Base-by-base conservation (phyloP, 2,329 filamentous ascomycete species). In the Mariannaea elegans region DNA sequence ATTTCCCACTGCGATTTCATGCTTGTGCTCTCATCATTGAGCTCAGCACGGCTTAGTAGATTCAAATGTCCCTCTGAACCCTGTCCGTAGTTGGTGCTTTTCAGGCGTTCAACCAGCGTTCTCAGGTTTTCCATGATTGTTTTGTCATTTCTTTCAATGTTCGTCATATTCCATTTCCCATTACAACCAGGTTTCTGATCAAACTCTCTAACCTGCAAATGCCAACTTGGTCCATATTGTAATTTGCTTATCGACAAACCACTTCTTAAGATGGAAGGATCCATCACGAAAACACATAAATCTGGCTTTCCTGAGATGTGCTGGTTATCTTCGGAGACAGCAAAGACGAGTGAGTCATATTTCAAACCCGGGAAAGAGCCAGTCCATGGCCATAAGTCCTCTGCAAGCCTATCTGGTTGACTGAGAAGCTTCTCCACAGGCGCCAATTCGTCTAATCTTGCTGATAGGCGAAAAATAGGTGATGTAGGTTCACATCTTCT, bases 401-500 rank as follows among this genome's bases (percentile, higher is more conserved):
- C 49, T 9, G 38, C 44, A 3, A 53, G 14, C 18, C 13, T 13
- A 16, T 53, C 39, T 13, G 41, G 38, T 8, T 9, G 24, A 2
- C n/a, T n/a, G n/a, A n/a, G n/a, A n/a, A 51, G 36, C 5, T 32
- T 16, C 19, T 51, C 27, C 14, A 31, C n/a, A 3, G 48, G 48
- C n/a, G 48, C 48, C 24, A 51, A 12, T 18, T 53, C 49, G 14
- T 53, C 49, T 3, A 53, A 16, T 6, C 4, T 34, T 10, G 49
- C 31, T 8, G 38, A 45, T 7, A 45, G 19, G 8, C 49, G 38
- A n/a, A 53, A 53, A 16, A 53, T 53, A 7, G 38, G 39, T 8
- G 39, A 53, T 8, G 38, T 53, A 3, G 49, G 39, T 18, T 53
- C 39, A 6, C 44, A 44, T 53, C 49, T 44, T 7, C 49, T 27